Percentiles rank a stretch among this genome's conserved stretches.
These are phyloP conservation scores for Starmerella etchellsii DNA, from an alignment of 805 yeast genomes.

Conservation along the genomic window DNA sequence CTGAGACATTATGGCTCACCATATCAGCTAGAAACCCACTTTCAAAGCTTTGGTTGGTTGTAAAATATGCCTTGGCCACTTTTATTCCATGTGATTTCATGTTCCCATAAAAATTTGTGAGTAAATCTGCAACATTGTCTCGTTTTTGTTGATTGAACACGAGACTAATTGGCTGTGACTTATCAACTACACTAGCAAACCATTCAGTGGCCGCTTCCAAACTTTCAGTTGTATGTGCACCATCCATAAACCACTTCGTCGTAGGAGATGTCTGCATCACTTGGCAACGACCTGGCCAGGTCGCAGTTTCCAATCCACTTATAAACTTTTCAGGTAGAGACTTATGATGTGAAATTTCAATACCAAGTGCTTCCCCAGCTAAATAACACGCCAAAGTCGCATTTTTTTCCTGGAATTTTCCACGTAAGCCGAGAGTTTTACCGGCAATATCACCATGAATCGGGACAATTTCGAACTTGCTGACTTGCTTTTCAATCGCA, in stretches of 20 bases:
- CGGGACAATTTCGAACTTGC: conserved; percentile 39
- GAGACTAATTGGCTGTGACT: conserved; percentile 35
- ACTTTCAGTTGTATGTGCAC: conserved; percentile 91
- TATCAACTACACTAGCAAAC: conserved; percentile 36
- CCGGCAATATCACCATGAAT: conserved; percentile 30
- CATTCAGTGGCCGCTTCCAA: conserved; percentile 70
- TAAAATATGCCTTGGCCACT: conserved; percentile 40
- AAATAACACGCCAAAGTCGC: conserved; percentile 78
- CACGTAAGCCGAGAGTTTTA: conserved; percentile 32
- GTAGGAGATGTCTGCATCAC: conserved; percentile 34
- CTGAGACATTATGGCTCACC: conserved; percentile 71
- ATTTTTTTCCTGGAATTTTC: conserved; percentile 70
- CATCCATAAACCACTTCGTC: conserved; percentile 78
- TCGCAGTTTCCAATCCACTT: conserved; percentile 19
- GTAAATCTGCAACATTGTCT: conserved; percentile 53
- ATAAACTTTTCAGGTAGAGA: conserved; percentile 18
- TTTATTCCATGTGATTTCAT: conserved; percentile 24
- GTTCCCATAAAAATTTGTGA: conserved; percentile 31
- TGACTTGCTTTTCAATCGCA: conserved; percentile 48
- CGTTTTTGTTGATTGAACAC: conserved; percentile 92
- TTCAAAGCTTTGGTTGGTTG: conserved; percentile 87
- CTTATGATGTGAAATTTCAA: conserved; percentile 13
- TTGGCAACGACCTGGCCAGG: conserved; percentile 97
- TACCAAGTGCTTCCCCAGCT: conserved; percentile 38
- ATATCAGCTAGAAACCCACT: conserved; percentile 68